Percentiles rank a stretch among this genome's conserved stretches.
phyloP scores from a whole-genome alignment of 768 basidiomycete genomes.

The Pleurotus sapidus region DNA sequence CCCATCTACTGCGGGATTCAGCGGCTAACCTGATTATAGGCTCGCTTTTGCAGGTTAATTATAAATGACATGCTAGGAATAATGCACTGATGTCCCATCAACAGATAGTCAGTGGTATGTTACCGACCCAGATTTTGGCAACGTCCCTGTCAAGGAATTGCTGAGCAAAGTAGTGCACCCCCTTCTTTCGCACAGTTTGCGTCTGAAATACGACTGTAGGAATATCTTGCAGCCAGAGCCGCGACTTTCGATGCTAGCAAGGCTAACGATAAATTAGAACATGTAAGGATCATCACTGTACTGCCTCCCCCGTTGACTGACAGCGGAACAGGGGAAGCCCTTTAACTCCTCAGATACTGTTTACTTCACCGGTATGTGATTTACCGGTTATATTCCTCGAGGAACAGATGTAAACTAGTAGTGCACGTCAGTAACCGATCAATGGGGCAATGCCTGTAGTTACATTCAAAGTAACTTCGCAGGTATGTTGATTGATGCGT shows the following conservation, averaged over 20 bases:
- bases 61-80: neutral
- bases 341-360: conserved; percentile 89
- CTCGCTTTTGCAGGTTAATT: conserved; percentile 71
- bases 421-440: conserved; percentile 58
- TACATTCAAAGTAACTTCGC: conserved; percentile 88
- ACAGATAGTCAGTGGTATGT: conserved; percentile 87
- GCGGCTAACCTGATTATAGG: conserved; percentile 23
- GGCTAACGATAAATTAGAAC: conserved; percentile 62
- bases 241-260: conserved; percentile 70
- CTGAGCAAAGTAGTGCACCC: conserved; percentile 66
- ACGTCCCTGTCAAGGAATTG: conserved; percentile 78
- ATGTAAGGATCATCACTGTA: conserved; percentile 39
- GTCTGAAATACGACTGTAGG: conserved; percentile 36
- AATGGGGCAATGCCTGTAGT: conserved; percentile 89
- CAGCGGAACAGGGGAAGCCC: conserved; percentile 65
- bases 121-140: conserved; percentile 79
- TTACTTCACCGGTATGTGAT: conserved; percentile 78
- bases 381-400: neutral
- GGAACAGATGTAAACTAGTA: neutral
- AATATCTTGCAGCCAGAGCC: conserved; percentile 81
- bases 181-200: neutral
- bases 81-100: neutral
- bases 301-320: conserved; percentile 8
- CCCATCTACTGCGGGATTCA: neutral
- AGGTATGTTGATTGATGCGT: conserved; percentile 37